Evolutionary conservation across 73 alveolate genomes (phyloP).

Genomic region (Urostyla sp.): DNA sequence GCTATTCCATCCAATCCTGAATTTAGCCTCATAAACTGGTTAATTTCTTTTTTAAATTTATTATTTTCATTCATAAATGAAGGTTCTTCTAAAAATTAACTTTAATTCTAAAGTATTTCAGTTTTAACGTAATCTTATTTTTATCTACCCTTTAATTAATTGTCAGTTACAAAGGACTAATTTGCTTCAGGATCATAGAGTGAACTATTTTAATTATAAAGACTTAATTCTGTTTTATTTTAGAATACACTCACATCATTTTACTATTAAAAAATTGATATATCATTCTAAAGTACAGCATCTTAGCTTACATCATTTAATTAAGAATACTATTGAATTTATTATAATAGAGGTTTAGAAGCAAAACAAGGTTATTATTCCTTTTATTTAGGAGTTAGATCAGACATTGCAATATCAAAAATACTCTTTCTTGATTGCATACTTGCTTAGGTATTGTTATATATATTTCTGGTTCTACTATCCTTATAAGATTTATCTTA

Average conservation of each 20-base stretch:
- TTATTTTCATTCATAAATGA: not conserved
- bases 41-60: not conserved
- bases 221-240: not conserved
- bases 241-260: not conserved
- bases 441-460: too few relatives aligned
- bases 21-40: not conserved
- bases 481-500: not conserved
- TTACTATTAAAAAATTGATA: constrained; percentile 25
- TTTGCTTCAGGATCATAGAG: not conserved
- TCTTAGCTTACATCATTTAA: not conserved
- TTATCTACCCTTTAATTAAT: not conserved
- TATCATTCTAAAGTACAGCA: constrained; percentile 12
- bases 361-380: not conserved
- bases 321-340: too few relatives aligned
- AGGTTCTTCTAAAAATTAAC: constrained; percentile 1
- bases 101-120: not conserved
- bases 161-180: too few relatives aligned
- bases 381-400: constrained; percentile 7
- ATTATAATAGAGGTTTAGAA: not conserved
- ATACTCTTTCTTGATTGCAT: constrained; percentile 10
- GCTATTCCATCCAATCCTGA: constrained; percentile 5
- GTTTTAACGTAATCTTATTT: not conserved
- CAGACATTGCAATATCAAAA: constrained; percentile 28
- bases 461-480: not conserved
- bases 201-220: not conserved